These are phyloP conservation scores for Paraconiothyrium brasiliense DNA, from an alignment of 2,329 filamentous ascomycete genomes.

Conservation along the genomic window DNA sequence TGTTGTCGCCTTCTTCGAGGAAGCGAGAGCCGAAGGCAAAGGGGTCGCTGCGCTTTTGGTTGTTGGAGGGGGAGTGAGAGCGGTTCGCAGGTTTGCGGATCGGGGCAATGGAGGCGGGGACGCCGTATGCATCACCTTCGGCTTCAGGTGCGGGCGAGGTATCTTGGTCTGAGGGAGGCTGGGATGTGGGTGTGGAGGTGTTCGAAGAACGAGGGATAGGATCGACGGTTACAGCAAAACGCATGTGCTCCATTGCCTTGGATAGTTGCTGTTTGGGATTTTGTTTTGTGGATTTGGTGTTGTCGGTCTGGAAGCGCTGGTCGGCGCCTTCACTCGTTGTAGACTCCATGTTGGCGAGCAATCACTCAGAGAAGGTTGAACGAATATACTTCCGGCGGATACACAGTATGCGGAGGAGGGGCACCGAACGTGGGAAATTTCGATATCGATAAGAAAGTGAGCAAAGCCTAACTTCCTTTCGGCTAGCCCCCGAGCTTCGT, in stretches of 20 bases:
- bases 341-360: slow-evolving; percentile 26
- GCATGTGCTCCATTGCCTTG: slow-evolving; percentile 63
- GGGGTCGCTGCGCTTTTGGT: slow-evolving; percentile 87
- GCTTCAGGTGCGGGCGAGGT: slow-evolving; percentile 20
- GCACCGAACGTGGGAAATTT: slow-evolving; percentile 8
- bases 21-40: slow-evolving; percentile 95
- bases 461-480: slow-evolving; percentile 15
- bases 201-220: slow-evolving; percentile 35
- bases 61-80: slow-evolving; percentile 76
- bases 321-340: slow-evolving; percentile 25
- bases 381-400: slow-evolving; percentile 9
- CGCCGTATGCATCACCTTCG: slow-evolving; percentile 59
- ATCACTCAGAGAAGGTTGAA: not conserved
- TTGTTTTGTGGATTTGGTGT: slow-evolving; percentile 41
- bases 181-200: slow-evolving; percentile 18
- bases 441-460: slow-evolving; percentile 31
- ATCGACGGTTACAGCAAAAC: slow-evolving; percentile 58
- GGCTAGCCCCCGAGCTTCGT: slow-evolving; percentile 19
- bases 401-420: slow-evolving; percentile 24
- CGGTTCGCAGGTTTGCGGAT: slow-evolving; percentile 62
- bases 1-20: slow-evolving; percentile 83
- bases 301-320: slow-evolving; percentile 43
- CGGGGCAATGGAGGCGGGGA: slow-evolving; percentile 57
- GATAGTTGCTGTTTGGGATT: slow-evolving; percentile 57
- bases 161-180: slow-evolving; percentile 21